Percentiles rank a stretch among this genome's conserved stretches.
phyloP scores from a whole-genome alignment of 306 rosid species.

The Arachis hypogaea region DNA sequence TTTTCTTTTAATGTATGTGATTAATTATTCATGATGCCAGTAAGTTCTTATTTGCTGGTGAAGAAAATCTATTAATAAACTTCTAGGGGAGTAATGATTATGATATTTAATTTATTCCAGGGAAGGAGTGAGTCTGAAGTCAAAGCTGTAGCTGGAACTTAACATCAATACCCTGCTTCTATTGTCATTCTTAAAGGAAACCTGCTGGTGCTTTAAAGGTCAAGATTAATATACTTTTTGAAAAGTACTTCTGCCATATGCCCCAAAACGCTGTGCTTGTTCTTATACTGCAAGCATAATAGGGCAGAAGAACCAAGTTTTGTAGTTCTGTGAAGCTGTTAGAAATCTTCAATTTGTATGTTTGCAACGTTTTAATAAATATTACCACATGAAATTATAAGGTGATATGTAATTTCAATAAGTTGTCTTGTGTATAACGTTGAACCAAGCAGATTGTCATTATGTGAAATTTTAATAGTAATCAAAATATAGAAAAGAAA shows the following conservation, averaged over 20 bases:
- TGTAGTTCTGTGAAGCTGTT: not conserved
- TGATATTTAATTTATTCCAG: conserved; percentile 50
- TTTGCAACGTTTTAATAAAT: conserved; percentile 2
- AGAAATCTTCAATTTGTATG: conserved; percentile 2
- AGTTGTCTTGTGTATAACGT: not conserved
- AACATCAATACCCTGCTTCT: conserved; percentile 28
- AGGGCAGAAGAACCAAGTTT: not conserved
- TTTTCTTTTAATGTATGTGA: not conserved
- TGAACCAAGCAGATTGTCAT: conserved; percentile 19
- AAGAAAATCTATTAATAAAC: conserved; percentile 14
- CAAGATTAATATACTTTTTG: not conserved
- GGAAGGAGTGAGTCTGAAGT: conserved; percentile 60
- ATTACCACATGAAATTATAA: conserved; percentile 3
- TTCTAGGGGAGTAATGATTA: conserved; percentile 20
- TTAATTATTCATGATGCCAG: not conserved
- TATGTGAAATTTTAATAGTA: conserved; percentile 16
- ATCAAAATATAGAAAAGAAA: conserved; percentile 13
- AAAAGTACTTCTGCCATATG: not conserved
- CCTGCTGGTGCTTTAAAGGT: conserved; percentile 27
- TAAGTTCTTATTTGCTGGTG: not conserved
- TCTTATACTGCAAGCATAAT: not conserved
- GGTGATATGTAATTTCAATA: conserved; percentile 20
- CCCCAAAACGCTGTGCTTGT: not conserved
- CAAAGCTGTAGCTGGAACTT: conserved; percentile 72
- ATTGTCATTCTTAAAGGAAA: conserved; percentile 3